Conservation (phyloP, 225 moss, liverwort and hornwort species). For the Polytrichum formosum region DNA sequence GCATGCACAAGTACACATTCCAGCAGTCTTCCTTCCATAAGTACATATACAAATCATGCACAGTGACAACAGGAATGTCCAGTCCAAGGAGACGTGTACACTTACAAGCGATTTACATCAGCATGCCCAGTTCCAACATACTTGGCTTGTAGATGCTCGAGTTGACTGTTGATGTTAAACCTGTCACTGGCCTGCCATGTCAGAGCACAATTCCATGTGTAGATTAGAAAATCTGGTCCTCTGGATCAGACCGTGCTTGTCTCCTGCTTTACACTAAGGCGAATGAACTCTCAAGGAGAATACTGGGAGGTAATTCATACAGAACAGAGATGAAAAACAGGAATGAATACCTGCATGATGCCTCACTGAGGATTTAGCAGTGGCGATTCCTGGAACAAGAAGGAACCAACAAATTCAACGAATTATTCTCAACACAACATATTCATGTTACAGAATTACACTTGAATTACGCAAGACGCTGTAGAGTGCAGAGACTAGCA, state of each 20-base stretch:
- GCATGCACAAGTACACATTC: no score
- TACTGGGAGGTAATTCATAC: no score
- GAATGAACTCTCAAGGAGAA: not conserved
- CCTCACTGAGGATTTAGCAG: not conserved
- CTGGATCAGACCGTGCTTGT: not conserved
- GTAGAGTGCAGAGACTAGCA: no score
- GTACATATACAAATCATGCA: no score
- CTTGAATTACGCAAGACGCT: no score
- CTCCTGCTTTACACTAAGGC: not conserved
- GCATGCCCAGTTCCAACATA: conserved; percentile 93
- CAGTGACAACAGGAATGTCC: not conserved
- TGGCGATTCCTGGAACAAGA: not conserved
- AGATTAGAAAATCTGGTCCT: not conserved
- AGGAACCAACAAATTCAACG: no score
- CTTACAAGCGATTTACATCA: conserved; percentile 88
- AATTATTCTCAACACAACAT: no score
- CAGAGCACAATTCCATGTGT: not conserved
- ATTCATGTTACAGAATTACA: no score
- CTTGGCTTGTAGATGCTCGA: conserved; percentile 91
- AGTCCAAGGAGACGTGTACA: not conserved
- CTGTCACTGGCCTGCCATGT: conserved; percentile 76
- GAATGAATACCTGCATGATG: not conserved
- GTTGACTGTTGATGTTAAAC: conserved; percentile 93
- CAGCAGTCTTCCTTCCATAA: no score
- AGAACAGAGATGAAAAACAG: not conserved